phyloP scores from a whole-genome alignment of 768 basidiomycete species.

The Lactarius deliciosus region DNA sequence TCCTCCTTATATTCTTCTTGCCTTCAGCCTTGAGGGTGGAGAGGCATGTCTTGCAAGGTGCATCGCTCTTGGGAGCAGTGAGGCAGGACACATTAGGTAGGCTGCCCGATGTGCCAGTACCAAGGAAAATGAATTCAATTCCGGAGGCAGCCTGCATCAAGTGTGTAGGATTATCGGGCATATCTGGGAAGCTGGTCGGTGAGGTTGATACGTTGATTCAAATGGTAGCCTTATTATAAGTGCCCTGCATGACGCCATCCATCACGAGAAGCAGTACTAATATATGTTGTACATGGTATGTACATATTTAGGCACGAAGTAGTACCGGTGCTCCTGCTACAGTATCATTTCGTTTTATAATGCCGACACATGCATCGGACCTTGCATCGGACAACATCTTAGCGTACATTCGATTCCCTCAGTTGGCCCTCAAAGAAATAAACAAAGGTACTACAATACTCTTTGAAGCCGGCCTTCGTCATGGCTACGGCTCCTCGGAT shows the following conservation, averaged over 20 bases:
- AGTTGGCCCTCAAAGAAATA: too few species aligned
- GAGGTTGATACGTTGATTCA: neutral
- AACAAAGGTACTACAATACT: too few species aligned
- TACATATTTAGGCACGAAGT: too few species aligned
- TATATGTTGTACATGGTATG: too few species aligned
- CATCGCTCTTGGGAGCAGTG: conserved; percentile 56
- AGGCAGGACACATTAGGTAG: conserved; percentile 72
- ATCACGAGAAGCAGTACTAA: neutral
- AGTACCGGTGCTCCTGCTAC: too few species aligned
- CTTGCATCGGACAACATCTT: too few species aligned
- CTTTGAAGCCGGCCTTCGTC: too few species aligned
- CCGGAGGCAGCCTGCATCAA: conserved; percentile 24
- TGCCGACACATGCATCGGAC: too few species aligned
- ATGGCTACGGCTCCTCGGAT: too few species aligned
- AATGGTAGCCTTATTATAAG: neutral
- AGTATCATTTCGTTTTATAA: too few species aligned
- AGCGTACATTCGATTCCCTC: too few species aligned
- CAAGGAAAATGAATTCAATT: conserved; percentile 74
- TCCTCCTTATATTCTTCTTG: conserved; percentile 80
- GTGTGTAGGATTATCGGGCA: conserved; percentile 7
- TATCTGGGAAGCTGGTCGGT: neutral
- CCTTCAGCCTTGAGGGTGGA: conserved; percentile 68
- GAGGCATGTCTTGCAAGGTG: conserved; percentile 62
- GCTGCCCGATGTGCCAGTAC: conserved; percentile 78
- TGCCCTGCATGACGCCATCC: neutral